These are phyloP conservation scores for Fennellomyces sp. DNA, from an alignment of 371 early-diverging fungal species.

Conservation along the genomic window DNA sequence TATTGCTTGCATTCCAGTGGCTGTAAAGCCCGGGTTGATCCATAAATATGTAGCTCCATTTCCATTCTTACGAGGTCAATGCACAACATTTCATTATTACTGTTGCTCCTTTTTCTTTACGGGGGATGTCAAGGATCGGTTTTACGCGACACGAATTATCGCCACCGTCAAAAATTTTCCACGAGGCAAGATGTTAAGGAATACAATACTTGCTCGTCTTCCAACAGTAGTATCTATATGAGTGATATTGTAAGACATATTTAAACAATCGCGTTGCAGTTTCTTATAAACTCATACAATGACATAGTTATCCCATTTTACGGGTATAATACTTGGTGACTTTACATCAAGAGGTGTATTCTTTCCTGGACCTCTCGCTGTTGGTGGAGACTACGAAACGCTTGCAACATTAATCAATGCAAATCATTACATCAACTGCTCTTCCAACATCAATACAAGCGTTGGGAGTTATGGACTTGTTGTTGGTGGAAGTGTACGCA, in stretches of 20 bases:
- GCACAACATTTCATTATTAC: too few relatives aligned
- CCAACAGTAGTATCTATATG: neutral
- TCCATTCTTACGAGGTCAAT: too few relatives aligned
- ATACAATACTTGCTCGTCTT: too few relatives aligned
- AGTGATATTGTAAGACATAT: constrained; percentile 6
- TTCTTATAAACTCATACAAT: neutral
- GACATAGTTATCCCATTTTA: neutral
- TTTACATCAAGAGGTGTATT: neutral
- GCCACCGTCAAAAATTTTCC: too few relatives aligned
- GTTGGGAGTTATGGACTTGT: neutral
- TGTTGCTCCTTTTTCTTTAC: too few relatives aligned
- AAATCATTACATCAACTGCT: neutral
- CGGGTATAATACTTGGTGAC: neutral
- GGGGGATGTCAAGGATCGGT: too few relatives aligned
- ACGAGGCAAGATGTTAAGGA: too few relatives aligned
- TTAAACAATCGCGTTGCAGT: neutral
- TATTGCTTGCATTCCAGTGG: too few relatives aligned
- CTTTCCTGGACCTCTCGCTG: neutral
- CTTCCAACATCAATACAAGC: neutral
- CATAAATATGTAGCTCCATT: too few relatives aligned
- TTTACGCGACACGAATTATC: too few relatives aligned
- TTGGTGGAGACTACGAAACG: neutral
- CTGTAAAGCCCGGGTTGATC: too few relatives aligned
- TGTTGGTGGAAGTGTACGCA: neutral
- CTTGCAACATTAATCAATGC: neutral